Evolutionary conservation across 2,329 filamentous ascomycete species (phyloP), one percentile per base, ranked within the genome.

Genomic region (Pestalotiopsis sp.): DNA sequence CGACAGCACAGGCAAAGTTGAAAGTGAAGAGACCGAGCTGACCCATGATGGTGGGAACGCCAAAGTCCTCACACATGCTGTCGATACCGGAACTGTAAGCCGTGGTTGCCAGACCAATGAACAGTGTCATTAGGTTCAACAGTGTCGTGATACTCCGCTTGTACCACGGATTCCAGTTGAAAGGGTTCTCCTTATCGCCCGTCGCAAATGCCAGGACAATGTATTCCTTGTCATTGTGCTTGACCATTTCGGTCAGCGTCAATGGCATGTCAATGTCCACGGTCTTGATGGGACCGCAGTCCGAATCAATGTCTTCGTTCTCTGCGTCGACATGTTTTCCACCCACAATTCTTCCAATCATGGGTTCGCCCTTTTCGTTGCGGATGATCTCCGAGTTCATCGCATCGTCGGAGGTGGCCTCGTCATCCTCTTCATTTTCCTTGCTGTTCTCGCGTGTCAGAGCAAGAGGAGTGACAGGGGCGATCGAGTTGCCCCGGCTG

Each of bases 101-200:
- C 3, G 84, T 86, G 5, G 84, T 86, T n/a, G 84, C 84, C 14
- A 85, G 78, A 74, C 84, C 84, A 68, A 86, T 85, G 75, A 85
- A 86, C 9, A 86, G 77, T 1, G 84, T 85, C 84, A 86, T 86
- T 13, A 83, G 70, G 71, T 83, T 84, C 14, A 86, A 80, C 58
- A 85, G 78, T 3, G 78, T 69, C 2, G 82, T 82, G 70, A 85
- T 82, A 70, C 81, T 80, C 3, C 78, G 76, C 75, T 85, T 85
- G 67, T 80, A 78, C 64, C 74, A 77, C 2, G 73, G 71, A 55
- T 77, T 79, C 81, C 82, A 86, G 74, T 86, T 86, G 79, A 85
- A 86, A 0, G 84, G 84, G 70, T 86, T 85, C 71, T 84, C 80
- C 22, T 76, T 76, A 69, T 86, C 84, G 11, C 78, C 81, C 1